Percentiles rank a stretch among this genome's conserved stretches.
phyloP scores from a whole-genome alignment of 345 rosid species.

The Aethionema arabicum region DNA sequence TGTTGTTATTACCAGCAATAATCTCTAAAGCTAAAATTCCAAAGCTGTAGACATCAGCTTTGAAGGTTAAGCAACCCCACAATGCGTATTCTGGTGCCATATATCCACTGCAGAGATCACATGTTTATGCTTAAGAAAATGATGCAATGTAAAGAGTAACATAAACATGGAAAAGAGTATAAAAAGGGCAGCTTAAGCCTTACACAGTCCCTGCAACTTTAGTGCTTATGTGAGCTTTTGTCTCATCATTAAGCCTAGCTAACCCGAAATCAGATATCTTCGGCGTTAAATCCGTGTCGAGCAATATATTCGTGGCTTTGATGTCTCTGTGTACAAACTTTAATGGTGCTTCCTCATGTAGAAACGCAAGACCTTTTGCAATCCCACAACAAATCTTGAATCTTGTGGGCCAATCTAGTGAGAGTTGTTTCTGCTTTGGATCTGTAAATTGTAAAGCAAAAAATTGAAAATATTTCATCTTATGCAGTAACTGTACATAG shows the following conservation, averaged over 20 bases:
- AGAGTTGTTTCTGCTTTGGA: slow-evolving; percentile 36
- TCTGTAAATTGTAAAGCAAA: slow-evolving; percentile 29
- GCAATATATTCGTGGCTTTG: slow-evolving; percentile 57
- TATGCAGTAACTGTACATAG: slow-evolving; percentile 15
- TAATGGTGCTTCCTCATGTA: slow-evolving; percentile 61
- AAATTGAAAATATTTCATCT: background rate
- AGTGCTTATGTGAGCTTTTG: slow-evolving; percentile 56
- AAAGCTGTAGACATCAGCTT: slow-evolving; percentile 68
- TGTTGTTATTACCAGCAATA: slow-evolving; percentile 51
- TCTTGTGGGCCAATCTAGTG: slow-evolving; percentile 55
- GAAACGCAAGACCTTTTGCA: slow-evolving; percentile 58
- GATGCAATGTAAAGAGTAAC: background rate
- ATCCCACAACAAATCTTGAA: slow-evolving; percentile 50
- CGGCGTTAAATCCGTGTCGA: slow-evolving; percentile 49
- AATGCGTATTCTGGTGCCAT: slow-evolving; percentile 74
- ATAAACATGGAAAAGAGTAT: background rate
- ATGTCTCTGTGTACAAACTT: slow-evolving; percentile 67
- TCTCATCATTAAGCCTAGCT: slow-evolving; percentile 60
- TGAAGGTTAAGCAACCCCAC: slow-evolving; percentile 58
- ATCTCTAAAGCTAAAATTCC: slow-evolving; percentile 60
- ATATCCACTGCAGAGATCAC: slow-evolving; percentile 41
- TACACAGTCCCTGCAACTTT: slow-evolving; percentile 67
- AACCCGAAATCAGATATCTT: slow-evolving; percentile 67
- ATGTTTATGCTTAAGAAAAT: slow-evolving; percentile 24
- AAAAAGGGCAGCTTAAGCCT: slow-evolving; percentile 6